phyloP scores from a whole-genome alignment of 257 asterid genomes.

The Mitragyna speciosa region DNA sequence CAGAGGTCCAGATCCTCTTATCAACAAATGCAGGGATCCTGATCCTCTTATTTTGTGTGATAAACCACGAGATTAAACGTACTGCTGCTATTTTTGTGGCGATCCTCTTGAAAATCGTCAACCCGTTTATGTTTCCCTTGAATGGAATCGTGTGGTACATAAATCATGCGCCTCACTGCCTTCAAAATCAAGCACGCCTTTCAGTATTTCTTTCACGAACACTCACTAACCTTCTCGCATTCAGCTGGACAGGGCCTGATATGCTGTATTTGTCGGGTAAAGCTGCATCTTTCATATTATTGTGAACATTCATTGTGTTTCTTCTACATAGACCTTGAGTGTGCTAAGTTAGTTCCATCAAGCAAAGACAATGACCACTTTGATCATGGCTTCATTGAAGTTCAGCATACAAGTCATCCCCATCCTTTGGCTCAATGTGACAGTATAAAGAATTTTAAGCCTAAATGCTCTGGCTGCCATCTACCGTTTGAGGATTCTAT shows the following conservation, averaged over 20 bases:
- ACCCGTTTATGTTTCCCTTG: background rate
- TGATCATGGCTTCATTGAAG: background rate
- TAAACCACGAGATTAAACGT: background rate
- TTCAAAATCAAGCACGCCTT: background rate
- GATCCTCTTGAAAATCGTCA: background rate
- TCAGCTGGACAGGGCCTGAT: background rate
- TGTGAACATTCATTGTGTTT: no score
- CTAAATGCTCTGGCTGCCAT: background rate
- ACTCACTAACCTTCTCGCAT: background rate
- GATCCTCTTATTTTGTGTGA: slow-evolving; percentile 1
- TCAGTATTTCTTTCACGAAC: slow-evolving; percentile 7
- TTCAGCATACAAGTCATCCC: background rate
- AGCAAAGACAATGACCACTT: background rate
- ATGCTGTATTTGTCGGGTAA: no score
- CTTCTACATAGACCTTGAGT: background rate
- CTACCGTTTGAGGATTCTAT: background rate
- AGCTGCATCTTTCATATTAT: background rate
- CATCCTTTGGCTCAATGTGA: slow-evolving; percentile 4
- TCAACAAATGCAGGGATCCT: no score
- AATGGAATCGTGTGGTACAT: background rate
- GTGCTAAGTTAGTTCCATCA: background rate
- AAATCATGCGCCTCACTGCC: no score
- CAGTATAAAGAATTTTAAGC: background rate
- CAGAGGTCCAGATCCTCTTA: background rate
- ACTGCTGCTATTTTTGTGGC: background rate